Conservation (phyloP, 768 basidiomycete genomes). For the Harrya chromipes region DNA sequence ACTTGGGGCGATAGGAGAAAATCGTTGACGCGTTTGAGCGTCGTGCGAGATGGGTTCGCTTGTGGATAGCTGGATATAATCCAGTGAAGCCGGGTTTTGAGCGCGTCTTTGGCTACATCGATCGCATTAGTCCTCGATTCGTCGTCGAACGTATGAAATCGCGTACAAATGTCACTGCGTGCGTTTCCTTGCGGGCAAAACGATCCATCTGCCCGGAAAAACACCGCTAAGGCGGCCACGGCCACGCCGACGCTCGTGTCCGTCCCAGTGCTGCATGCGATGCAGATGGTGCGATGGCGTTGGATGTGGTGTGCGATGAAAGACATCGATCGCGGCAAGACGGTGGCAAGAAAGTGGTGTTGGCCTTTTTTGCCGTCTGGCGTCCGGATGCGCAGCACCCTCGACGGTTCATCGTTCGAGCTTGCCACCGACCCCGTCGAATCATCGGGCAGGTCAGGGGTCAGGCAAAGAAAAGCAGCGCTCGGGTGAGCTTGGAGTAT, state of each 20-base stretch:
- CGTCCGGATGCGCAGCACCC: constrained; percentile 25
- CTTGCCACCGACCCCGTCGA: neutral
- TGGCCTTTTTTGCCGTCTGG: constrained; percentile 54
- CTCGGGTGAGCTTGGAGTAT: neutral
- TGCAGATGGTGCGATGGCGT: constrained; percentile 38
- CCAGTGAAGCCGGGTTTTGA: constrained; percentile 81
- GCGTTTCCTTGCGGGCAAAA: constrained; percentile 9
- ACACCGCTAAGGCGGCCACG: constrained; percentile 52
- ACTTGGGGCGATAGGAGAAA: constrained; percentile 57
- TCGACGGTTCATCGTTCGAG: neutral
- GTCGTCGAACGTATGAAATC: neutral
- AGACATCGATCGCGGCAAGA: constrained; percentile 46
- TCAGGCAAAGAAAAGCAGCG: constrained; percentile 20
- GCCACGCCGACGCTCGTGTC: constrained; percentile 65
- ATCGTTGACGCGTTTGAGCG: constrained; percentile 77
- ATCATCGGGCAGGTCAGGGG: neutral
- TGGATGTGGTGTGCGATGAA: constrained; percentile 45
- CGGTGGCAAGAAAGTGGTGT: constrained; percentile 42
- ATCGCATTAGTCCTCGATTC: neutral
- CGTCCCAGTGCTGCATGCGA: constrained; percentile 55
- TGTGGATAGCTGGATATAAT: constrained; percentile 70
- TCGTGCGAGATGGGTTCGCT: constrained; percentile 81
- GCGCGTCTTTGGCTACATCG: constrained; percentile 50
- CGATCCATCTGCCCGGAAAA: constrained; percentile 55
- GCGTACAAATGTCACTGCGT: constrained; percentile 22